A percentile compares a stretch with the other conserved stretches of the same genome.
Evolutionary conservation across 345 rosid species (phyloP).

Genomic region (Eucalyptus lansdowneana): DNA sequence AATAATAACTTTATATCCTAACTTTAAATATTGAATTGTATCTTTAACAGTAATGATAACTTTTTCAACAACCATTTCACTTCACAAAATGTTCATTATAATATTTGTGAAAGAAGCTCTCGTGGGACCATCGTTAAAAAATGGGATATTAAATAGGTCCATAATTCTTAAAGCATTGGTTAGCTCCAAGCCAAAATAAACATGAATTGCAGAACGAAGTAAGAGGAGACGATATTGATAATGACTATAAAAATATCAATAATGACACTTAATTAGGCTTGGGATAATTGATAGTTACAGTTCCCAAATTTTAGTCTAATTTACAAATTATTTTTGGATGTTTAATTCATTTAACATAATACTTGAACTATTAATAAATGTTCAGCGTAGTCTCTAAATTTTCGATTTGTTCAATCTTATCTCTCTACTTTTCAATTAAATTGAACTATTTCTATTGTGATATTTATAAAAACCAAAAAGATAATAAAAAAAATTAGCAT

Average conservation of each 20-base stretch:
- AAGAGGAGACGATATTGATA: not conserved
- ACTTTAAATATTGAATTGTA: too few species aligned
- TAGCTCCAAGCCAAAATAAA: not conserved
- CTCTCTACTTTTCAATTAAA: too few species aligned
- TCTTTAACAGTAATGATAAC: not conserved
- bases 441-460: not conserved
- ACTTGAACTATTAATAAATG: too few species aligned
- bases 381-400: too few species aligned
- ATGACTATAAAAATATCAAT: not conserved
- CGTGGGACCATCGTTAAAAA: not conserved
- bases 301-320: too few species aligned
- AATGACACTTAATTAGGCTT: not conserved
- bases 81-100: not conserved
- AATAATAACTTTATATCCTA: not conserved
- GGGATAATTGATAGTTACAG: fast-evolving
- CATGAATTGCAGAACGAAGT: not conserved
- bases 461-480: too few species aligned
- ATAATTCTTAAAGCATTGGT: not conserved
- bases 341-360: not conserved
- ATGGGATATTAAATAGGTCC: not conserved
- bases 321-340: not conserved
- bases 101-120: not conserved
- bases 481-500: too few species aligned
- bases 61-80: not conserved
- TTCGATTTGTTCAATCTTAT: too few species aligned